Base-by-base conservation (phyloP, 2,329 filamentous ascomycete species). In the Tolypocladium cylindrosporum region DNA sequence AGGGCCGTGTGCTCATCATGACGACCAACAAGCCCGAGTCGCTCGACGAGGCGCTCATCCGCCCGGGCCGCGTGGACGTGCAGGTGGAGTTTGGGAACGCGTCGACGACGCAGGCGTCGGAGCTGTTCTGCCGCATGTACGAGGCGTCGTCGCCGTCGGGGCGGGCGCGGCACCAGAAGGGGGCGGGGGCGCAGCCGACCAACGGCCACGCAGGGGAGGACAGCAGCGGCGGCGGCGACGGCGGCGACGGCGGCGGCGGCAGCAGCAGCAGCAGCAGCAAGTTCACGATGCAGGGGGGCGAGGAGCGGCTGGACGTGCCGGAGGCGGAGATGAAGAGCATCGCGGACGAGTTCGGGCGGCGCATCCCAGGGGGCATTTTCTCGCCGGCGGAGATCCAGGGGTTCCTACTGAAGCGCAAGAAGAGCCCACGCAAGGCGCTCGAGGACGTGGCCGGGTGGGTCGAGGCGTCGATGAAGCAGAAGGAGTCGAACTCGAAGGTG, bases 1-100 rank as follows among this genome's bases (percentile, higher is more conserved):
- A 93, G 72, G 89, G 89, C 34, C 82, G 88, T 52, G 82, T 93
- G 14, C 79, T 93, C 21, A 86, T 93, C 73, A 91, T 92, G 87
- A 92, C 89, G 0, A 91, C 88, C 39, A 94, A 93, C 71, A 81
- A 84, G 60, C 86, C 87, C 3, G 85, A 92, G 64, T 78, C 82
- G 16, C 80, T 93, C 0, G 89, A 92, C 66, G 80, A 85, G 52
- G 89, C 88, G 0, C 78, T 94, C 7, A 85, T 91, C 55, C 79
- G 89, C 0, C 88, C 89, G 0, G 88, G 89, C 1, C 79, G 88
- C 1, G 85, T 92, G 4, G 89, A 92, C 61, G 74, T 87, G 45
- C 83, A 88, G 64, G 82, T 91, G 1, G 75, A 75, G 13, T 89
- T 91, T 69, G 78, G 74, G 27, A 80, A 82, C 61, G 82, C 84